Conservation (phyloP, 1,284 basidiomycete species). For the Trametes versicolor region DNA sequence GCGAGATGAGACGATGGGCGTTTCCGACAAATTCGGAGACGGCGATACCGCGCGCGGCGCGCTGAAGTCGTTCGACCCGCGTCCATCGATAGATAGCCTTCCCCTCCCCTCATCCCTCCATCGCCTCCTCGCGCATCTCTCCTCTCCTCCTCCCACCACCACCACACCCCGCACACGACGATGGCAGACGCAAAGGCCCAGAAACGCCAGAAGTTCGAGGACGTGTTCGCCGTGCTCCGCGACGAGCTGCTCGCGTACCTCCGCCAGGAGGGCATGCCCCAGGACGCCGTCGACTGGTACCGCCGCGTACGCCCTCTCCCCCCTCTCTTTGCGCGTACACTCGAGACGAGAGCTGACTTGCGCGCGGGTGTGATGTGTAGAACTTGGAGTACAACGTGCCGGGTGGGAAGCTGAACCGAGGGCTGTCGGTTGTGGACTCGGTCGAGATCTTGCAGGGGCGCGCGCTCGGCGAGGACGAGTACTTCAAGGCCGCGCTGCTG, state of each 20-base stretch:
- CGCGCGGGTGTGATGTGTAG: conserved; percentile 50
- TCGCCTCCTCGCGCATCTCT: neutral
- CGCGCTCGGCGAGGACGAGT: conserved; percentile 81
- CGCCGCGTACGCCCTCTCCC: conserved; percentile 59
- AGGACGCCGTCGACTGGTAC: conserved; percentile 87
- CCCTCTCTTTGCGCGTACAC: neutral
- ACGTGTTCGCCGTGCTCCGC: conserved; percentile 59
- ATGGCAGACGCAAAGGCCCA: conserved; percentile 49
- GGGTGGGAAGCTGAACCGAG: conserved; percentile 96
- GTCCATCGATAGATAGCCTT: neutral
- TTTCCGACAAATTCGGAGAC: conserved; percentile 15
- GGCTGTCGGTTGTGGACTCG: conserved; percentile 94
- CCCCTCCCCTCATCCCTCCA: neutral
- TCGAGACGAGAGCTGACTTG: neutral
- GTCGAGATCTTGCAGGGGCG: conserved; percentile 88
- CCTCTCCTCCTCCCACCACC: conserved; percentile 3
- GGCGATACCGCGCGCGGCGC: neutral
- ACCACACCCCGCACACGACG: neutral
- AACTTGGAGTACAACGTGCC: conserved; percentile 96
- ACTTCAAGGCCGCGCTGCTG: conserved; percentile 88
- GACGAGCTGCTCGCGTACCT: conserved; percentile 74
- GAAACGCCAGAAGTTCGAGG: conserved; percentile 62
- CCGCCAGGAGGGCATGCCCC: conserved; percentile 78
- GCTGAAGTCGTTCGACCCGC: conserved; percentile 1
- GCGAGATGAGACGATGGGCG: neutral